Percentiles rank a stretch among this genome's conserved stretches.
Conservation (phyloP, 352 stramenopile genomes). For the Phytophthora podocarpi region DNA sequence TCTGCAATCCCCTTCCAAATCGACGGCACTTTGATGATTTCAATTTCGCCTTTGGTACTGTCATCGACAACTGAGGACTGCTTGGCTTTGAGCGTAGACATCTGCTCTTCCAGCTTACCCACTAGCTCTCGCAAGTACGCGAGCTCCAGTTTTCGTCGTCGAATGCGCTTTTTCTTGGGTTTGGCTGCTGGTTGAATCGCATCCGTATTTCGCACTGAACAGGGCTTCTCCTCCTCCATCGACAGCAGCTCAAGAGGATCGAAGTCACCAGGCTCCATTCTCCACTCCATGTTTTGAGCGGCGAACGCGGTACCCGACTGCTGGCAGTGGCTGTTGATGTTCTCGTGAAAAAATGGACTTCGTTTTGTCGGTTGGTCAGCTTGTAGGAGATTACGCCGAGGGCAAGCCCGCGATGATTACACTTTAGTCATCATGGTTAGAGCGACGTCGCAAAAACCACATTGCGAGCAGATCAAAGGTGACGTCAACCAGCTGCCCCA, state of each 20-base stretch:
- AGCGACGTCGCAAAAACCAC: neutral
- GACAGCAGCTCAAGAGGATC: neutral
- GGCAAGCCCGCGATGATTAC: neutral
- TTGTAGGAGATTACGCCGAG: neutral
- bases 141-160: conserved; percentile 40
- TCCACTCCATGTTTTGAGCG: neutral
- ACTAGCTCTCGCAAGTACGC: conserved; percentile 40
- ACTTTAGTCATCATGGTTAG: neutral
- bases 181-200: neutral
- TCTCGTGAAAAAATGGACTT: neutral
- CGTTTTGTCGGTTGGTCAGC: neutral
- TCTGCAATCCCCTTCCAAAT: conserved; percentile 41
- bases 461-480: no score
- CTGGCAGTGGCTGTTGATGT: neutral
- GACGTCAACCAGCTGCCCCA: no score
- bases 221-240: no score
- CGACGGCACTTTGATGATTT: neutral
- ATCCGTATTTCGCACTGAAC: neutral
- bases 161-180: conserved; percentile 43
- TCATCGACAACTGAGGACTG: neutral
- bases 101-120: conserved; percentile 31
- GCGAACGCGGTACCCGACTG: neutral
- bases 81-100: conserved; percentile 22
- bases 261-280: neutral
- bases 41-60: neutral